A percentile compares a stretch with the other conserved stretches of the same genome.
These are phyloP conservation scores for Tephrocybe sp. DNA, from an alignment of 768 basidiomycete species.

Conservation along the genomic window DNA sequence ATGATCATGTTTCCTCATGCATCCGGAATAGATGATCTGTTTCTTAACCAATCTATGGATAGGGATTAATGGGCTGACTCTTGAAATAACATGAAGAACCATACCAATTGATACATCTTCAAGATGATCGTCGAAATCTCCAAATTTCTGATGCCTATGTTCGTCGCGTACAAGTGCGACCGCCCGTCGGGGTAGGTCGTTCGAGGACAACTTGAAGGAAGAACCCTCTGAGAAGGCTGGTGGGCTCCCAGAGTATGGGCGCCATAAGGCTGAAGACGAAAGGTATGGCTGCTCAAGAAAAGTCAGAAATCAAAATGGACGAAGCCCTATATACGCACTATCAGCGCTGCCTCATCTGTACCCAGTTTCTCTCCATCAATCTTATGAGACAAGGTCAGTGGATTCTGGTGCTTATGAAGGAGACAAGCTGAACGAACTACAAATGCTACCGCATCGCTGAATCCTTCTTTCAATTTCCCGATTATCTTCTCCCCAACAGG, in stretches of 20 bases:
- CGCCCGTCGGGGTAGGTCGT: conserved; percentile 45
- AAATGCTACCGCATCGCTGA: conserved; percentile 62
- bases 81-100: conserved; percentile 11
- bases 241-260: conserved; percentile 35
- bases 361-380: conserved; percentile 61
- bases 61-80: conserved; percentile 6
- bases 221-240: conserved; percentile 45
- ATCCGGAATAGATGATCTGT: conserved; percentile 31
- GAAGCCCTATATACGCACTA: conserved; percentile 42
- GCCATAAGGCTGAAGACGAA: conserved; percentile 40
- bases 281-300: conserved; percentile 47
- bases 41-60: conserved; percentile 41
- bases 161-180: conserved; percentile 46
- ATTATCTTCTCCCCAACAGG: conserved; percentile 67
- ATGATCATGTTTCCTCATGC: conserved; percentile 11
- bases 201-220: conserved; percentile 42
- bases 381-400: conserved; percentile 28
- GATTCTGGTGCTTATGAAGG: background rate
- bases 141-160: conserved; percentile 55
- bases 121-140: conserved; percentile 82
- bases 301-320: background rate
- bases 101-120: conserved; percentile 64
- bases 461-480: conserved; percentile 48
- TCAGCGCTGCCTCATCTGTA: conserved; percentile 46
- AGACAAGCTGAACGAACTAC: conserved; percentile 45